Conservation (phyloP, 179 eudicot genomes). For the Spergularia azorica region DNA sequence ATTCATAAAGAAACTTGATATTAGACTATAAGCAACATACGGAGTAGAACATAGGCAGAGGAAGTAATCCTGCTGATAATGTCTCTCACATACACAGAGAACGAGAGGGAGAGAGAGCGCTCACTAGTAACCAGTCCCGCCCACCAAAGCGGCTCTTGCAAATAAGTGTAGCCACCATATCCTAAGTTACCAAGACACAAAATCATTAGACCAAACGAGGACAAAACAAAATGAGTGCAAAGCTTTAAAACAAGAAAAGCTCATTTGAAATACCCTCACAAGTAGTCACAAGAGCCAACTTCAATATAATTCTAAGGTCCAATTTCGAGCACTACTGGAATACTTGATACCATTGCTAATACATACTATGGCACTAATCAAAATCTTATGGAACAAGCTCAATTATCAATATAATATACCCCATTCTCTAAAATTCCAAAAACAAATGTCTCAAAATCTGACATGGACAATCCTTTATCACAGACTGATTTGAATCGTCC, state of each 20-base stretch:
- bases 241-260: background rate
- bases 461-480: background rate
- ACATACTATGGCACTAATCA: background rate
- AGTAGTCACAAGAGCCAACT: background rate
- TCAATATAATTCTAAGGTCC: background rate
- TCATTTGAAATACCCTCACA: background rate
- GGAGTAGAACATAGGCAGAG: background rate
- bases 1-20: background rate
- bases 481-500: background rate
- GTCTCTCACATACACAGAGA: background rate
- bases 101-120: conserved; percentile 20
- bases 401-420: background rate
- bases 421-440: background rate
- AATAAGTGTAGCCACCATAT: conserved; percentile 81
- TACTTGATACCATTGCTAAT: background rate
- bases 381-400: background rate
- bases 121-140: conserved; percentile 84
- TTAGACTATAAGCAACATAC: background rate
- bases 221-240: background rate
- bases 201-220: background rate
- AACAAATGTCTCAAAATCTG: background rate
- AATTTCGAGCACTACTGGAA: background rate
- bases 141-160: conserved; percentile 97
- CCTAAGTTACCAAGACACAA: conserved; percentile 42
- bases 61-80: background rate